Conservation (phyloP, 208 protist genomes). For the Crithidia thermophila region DNA sequence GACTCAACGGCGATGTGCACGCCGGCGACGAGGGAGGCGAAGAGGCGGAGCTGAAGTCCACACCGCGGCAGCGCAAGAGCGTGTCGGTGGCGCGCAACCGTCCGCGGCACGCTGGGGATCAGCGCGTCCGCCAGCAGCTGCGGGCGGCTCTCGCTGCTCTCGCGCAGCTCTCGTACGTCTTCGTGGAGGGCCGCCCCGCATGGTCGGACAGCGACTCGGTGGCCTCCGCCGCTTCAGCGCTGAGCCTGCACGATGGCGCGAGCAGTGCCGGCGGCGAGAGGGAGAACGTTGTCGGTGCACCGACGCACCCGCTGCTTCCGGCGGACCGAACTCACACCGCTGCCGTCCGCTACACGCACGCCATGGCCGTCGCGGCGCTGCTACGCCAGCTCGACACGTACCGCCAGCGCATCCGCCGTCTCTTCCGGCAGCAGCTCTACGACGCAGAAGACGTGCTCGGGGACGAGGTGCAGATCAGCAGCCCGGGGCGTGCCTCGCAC, state of each 20-base stretch:
- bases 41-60: not conserved
- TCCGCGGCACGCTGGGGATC: not conserved
- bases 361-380: conserved; percentile 33
- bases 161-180: conserved; percentile 26
- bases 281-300: not conserved
- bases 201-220: not conserved
- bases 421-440: conserved; percentile 85
- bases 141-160: conserved; percentile 19
- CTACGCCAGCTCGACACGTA: conserved; percentile 71
- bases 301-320: not conserved
- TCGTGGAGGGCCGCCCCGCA: conserved; percentile 10
- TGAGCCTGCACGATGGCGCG: not conserved
- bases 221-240: not conserved
- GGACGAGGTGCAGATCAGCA: conserved; percentile 33
- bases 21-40: not conserved
- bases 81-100: not conserved
- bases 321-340: not conserved
- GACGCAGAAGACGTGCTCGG: conserved; percentile 85
- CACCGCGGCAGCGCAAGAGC: not conserved
- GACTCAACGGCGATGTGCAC: not conserved
- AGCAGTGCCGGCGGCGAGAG: too few species aligned
- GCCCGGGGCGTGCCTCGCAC: conserved; percentile 32
- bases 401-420: conserved; percentile 50
- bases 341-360: conserved; percentile 13
- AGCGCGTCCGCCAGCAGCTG: conserved; percentile 16